Percentiles rank a stretch among this genome's conserved stretches.
These are phyloP conservation scores for Trichoderma atrobrunneum DNA, from an alignment of 2,329 filamentous ascomycete species.

Conservation along the genomic window DNA sequence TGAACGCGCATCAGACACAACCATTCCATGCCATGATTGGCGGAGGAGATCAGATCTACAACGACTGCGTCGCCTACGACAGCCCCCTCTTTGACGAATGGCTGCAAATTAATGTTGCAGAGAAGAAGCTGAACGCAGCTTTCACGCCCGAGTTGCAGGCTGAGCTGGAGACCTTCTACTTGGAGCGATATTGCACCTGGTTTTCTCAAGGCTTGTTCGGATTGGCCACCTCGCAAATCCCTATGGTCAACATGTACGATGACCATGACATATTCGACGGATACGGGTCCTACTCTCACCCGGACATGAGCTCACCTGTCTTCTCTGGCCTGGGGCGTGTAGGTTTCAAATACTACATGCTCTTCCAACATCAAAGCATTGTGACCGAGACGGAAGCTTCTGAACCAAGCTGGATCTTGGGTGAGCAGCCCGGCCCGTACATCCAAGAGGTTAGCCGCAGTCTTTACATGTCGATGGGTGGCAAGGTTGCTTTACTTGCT, in stretches of 20 bases:
- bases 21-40: slow-evolving; percentile 99
- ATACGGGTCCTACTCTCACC: slow-evolving; percentile 87
- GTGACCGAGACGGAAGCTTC: slow-evolving; percentile 73
- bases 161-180: slow-evolving; percentile 84
- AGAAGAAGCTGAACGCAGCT: slow-evolving; percentile 73
- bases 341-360: slow-evolving; percentile 97
- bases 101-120: slow-evolving; percentile 75
- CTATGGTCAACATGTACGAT: slow-evolving; percentile 98
- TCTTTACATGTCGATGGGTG: slow-evolving; percentile 79
- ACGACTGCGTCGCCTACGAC: slow-evolving; percentile 76
- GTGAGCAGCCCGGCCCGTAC: slow-evolving; percentile 77
- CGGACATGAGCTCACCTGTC: slow-evolving; percentile 86
- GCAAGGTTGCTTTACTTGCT: slow-evolving; percentile 76
- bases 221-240: slow-evolving; percentile 90
- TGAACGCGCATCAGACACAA: slow-evolving; percentile 84
- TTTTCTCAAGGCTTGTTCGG: slow-evolving; percentile 94
- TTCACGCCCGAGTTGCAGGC: slow-evolving; percentile 81
- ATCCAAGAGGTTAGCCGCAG: slow-evolving; percentile 84
- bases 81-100: slow-evolving; percentile 78
- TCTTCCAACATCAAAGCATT: slow-evolving; percentile 95
- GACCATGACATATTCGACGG: slow-evolving; percentile 92
- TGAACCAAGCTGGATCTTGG: slow-evolving; percentile 90
- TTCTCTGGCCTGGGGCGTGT: slow-evolving; percentile 87
- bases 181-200: slow-evolving; percentile 88
- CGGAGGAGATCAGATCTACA: slow-evolving; percentile 96